These are phyloP conservation scores for Tylopilus sp. DNA, from an alignment of 1,284 basidiomycete species.

Conservation along the genomic window DNA sequence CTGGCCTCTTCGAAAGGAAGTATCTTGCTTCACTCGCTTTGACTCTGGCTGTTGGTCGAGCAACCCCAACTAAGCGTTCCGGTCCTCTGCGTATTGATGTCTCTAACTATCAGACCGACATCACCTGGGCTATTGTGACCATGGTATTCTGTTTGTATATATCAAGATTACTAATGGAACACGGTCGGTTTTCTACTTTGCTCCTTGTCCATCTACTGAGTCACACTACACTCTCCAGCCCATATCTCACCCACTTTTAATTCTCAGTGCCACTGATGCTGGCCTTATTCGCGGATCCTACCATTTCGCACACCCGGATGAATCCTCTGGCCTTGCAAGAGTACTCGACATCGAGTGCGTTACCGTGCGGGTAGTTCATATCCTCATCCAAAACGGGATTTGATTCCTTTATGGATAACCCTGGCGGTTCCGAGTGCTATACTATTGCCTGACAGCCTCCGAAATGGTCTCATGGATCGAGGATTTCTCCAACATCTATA, in stretches of 20 bases:
- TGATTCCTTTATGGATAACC: constrained; percentile 41
- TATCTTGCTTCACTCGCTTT: too few relatives aligned
- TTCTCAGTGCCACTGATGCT: constrained; percentile 46
- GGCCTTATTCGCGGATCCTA: constrained; percentile 53
- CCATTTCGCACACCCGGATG: constrained; percentile 51
- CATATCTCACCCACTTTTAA: constrained; percentile 41
- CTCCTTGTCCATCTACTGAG: neutral
- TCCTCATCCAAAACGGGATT: neutral
- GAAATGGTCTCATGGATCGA: constrained; percentile 63
- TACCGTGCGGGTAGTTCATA: constrained; percentile 19
- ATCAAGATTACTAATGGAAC: constrained; percentile 73
- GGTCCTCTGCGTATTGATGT: constrained; percentile 41
- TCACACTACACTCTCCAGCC: constrained; percentile 13
- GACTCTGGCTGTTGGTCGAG: too few relatives aligned
- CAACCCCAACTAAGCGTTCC: too few relatives aligned
- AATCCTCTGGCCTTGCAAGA: constrained; percentile 52
- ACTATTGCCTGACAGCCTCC: constrained; percentile 55
- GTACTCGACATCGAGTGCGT: constrained; percentile 64
- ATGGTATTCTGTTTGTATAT: constrained; percentile 59
- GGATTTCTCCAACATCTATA: constrained; percentile 63
- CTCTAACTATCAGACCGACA: constrained; percentile 50
- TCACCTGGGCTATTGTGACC: constrained; percentile 59
- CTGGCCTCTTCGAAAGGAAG: too few relatives aligned
- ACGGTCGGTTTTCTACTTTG: constrained; percentile 31
- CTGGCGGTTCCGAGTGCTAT: constrained; percentile 54